Evolutionary conservation across 495 filamentous ascomycete genomes (phyloP).

Genomic region (Polyplosphaeria fusca): DNA sequence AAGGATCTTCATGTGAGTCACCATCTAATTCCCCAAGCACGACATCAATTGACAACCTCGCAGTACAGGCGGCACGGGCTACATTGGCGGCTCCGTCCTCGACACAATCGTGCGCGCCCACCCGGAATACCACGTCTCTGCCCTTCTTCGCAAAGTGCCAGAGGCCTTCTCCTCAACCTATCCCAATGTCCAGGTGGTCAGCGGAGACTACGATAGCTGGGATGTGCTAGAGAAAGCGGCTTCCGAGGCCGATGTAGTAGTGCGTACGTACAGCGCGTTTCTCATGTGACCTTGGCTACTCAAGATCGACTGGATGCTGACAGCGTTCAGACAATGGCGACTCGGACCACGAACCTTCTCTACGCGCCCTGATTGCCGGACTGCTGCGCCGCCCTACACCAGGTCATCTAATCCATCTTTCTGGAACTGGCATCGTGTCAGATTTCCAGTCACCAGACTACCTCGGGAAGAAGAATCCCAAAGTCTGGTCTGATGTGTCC

Average conservation of each 20-base stretch:
- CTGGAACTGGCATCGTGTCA: slow-evolving; percentile 29
- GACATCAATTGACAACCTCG: neutral
- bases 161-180: slow-evolving; percentile 42
- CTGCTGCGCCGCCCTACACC: slow-evolving; percentile 26
- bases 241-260: slow-evolving; percentile 57
- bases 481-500: slow-evolving; percentile 35
- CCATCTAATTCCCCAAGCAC: neutral
- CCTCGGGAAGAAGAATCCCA: slow-evolving; percentile 31
- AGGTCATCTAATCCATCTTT: slow-evolving; percentile 34
- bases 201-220: slow-evolving; percentile 53
- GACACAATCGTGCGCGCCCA: slow-evolving; percentile 43
- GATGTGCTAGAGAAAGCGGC: slow-evolving; percentile 53
- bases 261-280: slow-evolving; percentile 54
- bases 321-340: slow-evolving; percentile 27
- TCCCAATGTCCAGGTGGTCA: slow-evolving; percentile 51
- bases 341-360: slow-evolving; percentile 31
- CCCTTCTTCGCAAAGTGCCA: slow-evolving; percentile 43
- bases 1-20: slow-evolving; percentile 36
- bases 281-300: too few relatives aligned
- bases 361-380: slow-evolving; percentile 33
- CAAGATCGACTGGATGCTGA: too few relatives aligned
- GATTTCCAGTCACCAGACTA: slow-evolving; percentile 22
- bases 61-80: slow-evolving; percentile 50
- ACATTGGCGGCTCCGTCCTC: slow-evolving; percentile 52
- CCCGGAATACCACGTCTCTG: slow-evolving; percentile 47